Base-by-base conservation (phyloP, 345 rosid species). In the Rhizophora apiculata region DNA sequence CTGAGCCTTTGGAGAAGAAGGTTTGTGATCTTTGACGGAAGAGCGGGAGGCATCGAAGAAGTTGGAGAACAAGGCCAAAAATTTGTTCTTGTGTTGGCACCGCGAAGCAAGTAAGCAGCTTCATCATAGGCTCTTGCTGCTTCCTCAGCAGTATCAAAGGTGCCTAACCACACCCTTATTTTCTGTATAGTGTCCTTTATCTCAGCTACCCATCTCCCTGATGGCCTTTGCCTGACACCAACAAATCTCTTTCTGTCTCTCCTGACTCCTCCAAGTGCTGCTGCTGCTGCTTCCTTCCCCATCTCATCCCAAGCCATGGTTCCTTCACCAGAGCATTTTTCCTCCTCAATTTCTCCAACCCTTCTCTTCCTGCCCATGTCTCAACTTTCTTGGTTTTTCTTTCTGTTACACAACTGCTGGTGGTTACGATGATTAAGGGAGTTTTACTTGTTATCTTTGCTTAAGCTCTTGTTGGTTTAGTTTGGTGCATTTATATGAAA, bases 101-200 rank as follows among this genome's bases (percentile, higher is more conserved):
- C 87, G 0, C 85, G 78, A 49, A 82, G 84, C 74, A 85, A 74
- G 74, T 86, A 85, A 52, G 85, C 87, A 56, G 88, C 89, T 59
- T 87, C 88, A 59, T 85, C 88, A 16, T 85, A 87, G 6, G 91
- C 91, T 67, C 89, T 81, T 19, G 89, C 89, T 9, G 85, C 88
- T 61, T 80, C 85, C 48, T 85, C 85, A 5, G 86, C 86, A 43
- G 85, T 82, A 57, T 84, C 87, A 27, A 79, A 84, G 24, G 88
- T 84, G 26, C 86, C 84, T 16, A 85, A 55, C 87, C 84, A 83
- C 34, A 82, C 87, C 66, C 88, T 84, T 51, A 84, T 79, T 76
- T 84, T 86, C 62, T 83, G 87, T 54, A 84, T 84, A 5, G 85
- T 81, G 65, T 87, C 91, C 71, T 84, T 86, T 24, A 86, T 86